phyloP scores from a whole-genome alignment of 139 green algal genomes.

The Tetradesmus lagerheimii region DNA sequence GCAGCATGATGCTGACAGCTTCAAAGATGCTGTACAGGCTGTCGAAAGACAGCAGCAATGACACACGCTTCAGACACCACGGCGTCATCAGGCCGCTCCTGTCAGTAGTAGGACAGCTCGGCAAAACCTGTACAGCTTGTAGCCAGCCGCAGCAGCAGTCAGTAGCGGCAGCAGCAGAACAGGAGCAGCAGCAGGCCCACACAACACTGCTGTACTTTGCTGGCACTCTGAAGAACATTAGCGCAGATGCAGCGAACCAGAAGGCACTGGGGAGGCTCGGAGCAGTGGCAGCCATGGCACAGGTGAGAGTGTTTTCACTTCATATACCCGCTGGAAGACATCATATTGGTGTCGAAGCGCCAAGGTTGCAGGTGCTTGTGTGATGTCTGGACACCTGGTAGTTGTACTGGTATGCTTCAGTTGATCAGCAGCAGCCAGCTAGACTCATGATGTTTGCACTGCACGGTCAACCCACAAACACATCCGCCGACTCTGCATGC shows the following conservation, averaged over 20 bases:
- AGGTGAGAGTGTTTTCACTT: slow-evolving; percentile 22
- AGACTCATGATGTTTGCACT: no score
- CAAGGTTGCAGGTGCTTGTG: no score
- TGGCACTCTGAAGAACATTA: slow-evolving; percentile 33
- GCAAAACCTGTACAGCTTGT: not conserved
- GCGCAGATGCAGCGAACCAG: slow-evolving; percentile 29
- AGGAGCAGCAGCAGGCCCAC: slow-evolving; percentile 7
- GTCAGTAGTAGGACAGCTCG: not conserved
- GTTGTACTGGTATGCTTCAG: no score
- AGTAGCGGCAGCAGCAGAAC: slow-evolving; percentile 12
- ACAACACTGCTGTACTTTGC: slow-evolving; percentile 5
- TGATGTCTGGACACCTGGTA: no score
- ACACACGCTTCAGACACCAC: slow-evolving; percentile 16
- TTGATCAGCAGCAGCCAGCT: no score
- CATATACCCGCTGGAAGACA: no score
- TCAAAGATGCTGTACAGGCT: slow-evolving; percentile 26
- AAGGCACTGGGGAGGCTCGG: slow-evolving; percentile 1
- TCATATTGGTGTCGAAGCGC: no score
- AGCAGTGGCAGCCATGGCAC: not conserved
- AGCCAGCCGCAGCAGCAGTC: not conserved
- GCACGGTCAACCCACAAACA: no score
- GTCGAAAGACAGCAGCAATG: slow-evolving; percentile 35
- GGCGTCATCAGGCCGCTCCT: slow-evolving; percentile 9
- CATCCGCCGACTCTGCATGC: not conserved
- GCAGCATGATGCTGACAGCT: not conserved